Evolutionary conservation across 179 eudicot genomes (phyloP), one percentile per base, ranked within the genome.

Genomic region (Spergularia azorica): DNA sequence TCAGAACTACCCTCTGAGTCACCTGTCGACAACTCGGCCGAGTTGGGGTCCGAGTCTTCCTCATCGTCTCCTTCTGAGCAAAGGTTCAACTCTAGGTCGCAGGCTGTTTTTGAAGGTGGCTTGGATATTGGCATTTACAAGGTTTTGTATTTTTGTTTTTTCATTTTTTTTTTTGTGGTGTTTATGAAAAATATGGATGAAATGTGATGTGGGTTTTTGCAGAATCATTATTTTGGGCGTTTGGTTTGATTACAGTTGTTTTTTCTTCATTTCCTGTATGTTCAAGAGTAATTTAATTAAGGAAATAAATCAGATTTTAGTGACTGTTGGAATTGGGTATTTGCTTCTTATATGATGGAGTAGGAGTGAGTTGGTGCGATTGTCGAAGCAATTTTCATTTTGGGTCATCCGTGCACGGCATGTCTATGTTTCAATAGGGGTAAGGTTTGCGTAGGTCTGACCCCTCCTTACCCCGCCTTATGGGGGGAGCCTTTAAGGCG

Each of bases 71-170:
- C 65, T 7, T 43, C 76, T 38, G 80, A 69, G 16, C 70, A 20
- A 0, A 82, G 67, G 56, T 3, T 9, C 20, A 38, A 32, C 11
- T 3, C 3, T 0, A 32, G 21, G 18, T 26, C 7, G 18, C 80
- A 84, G 10, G 74, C 73, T 5, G 77, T 80, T 20, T 85, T 92
- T 61, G 93, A 91, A 43, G 86, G 81, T 66, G 95, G 95, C 70
- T 63, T 90, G 0, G 97, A 92, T 52, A 59, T 59, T 3, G 96
- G 97, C 82, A 63, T 91, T 81, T 91, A 82, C 79, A 92, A 87
- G 93, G 93, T 90, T 74, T 5, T 51, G 0, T 2, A 7, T 41
- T 56, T 26, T 67, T 16, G 60, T 18, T 63, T 0, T 32, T 54
- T 39, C 12, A 3, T 4, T 41, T 0, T 36, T 64, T 13, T 14